phyloP scores from a whole-genome alignment of 257 asterid species.

The Paulownia fortunei region DNA sequence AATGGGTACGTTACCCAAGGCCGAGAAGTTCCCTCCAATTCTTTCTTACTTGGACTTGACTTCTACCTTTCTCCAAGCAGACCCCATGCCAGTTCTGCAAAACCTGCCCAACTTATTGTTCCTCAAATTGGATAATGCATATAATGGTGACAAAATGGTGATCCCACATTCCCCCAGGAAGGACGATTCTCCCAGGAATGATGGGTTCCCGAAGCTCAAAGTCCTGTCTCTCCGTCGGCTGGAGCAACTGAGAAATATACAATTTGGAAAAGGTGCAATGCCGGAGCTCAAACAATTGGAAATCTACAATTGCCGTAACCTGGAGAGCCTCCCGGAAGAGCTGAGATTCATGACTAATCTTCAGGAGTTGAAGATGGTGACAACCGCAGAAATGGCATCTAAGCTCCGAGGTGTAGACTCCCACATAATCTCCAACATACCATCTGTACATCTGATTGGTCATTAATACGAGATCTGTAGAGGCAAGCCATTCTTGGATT shows the following conservation, averaged over 20 bases:
- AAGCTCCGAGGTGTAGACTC: background rate
- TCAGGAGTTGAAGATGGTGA: background rate
- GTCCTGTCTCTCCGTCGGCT: background rate
- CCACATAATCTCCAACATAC: background rate
- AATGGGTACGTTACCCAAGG: background rate
- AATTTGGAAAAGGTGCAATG: background rate
- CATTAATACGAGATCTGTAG: no score
- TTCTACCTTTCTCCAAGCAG: background rate
- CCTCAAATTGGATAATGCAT: background rate
- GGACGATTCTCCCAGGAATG: no score
- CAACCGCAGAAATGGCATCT: background rate
- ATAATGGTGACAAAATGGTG: background rate
- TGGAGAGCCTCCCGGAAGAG: background rate
- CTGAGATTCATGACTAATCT: background rate
- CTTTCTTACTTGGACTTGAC: conserved; percentile 14
- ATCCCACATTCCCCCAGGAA: no score
- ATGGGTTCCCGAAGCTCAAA: conserved; percentile 13
- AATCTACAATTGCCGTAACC: background rate
- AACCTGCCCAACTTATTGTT: background rate
- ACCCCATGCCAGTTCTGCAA: conserved; percentile 19
- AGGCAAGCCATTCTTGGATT: no score
- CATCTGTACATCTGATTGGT: background rate
- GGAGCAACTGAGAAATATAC: background rate
- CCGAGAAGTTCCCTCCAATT: conserved; percentile 16
- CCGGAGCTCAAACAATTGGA: background rate